Evolutionary conservation across 345 rosid genomes (phyloP), one percentile per base, ranked within the genome.

Genomic region (Rhizophora mangle): DNA sequence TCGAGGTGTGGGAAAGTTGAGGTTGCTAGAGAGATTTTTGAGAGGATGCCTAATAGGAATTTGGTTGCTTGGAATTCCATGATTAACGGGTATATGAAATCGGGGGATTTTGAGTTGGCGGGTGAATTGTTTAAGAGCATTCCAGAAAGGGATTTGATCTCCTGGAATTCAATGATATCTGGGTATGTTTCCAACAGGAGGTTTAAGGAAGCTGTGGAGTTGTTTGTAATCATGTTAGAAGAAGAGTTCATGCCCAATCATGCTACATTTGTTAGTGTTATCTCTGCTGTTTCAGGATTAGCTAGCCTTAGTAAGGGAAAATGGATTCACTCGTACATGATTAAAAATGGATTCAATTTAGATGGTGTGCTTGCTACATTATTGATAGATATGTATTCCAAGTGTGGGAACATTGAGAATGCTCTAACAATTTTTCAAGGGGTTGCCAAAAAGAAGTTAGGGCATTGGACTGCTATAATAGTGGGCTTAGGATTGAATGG

Each of bases 121-220:
- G 63, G 81, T 21, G 34, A 57, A 1, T 13, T 84, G 70, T 84
- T 86, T 60, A 85, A 82, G 65, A 69, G 70, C 70, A 83, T 81
- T 86, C 26, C 61, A 21, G 64, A 67, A 4, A 82, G 80, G 71
- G 91, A 86, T 72, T 70, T n/a, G 36, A 84, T 82, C 65, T 80
- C 90, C 9, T 86, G 87, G 90, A 86, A 83, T 72, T 76, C 81
- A 16, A 80, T 84, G 83, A 80, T 86, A 62, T 53, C 82, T 49
- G 51, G 81, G 46, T 80, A 76, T 63, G 24, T 64, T 58, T 77
- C 68, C 16, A 68, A 34, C 6, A 74, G 75, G 67, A 72, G 67
- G 46, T 53, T 74, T 18, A 60, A 43, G 60, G 78, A 83, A 60
- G 86, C 88, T 43, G 79, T 78, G 6, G 59, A 67, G 67, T 68